Evolutionary conservation across 345 rosid genomes (phyloP).

Genomic region (Atalantia buxifolia): DNA sequence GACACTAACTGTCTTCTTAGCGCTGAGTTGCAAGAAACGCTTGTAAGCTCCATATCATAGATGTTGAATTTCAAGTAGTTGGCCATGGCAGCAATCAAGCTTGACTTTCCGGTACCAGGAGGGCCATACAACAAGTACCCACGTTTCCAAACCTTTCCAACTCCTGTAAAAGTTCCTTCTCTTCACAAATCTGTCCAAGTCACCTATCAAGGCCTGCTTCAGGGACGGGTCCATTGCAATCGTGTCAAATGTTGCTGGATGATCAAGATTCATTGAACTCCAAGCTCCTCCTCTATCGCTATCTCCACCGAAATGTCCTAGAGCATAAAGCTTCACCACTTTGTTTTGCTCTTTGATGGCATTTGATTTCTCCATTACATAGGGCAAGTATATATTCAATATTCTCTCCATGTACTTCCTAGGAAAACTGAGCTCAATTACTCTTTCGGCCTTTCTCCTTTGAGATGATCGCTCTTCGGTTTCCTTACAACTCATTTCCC

Average conservation of each 20-base stretch:
- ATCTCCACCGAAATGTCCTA: slow-evolving; percentile 5
- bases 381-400: slow-evolving; percentile 3
- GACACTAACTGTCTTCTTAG: slow-evolving; percentile 13
- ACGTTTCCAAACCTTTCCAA: slow-evolving; percentile 27
- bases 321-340: slow-evolving; percentile 19
- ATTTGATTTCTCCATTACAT: slow-evolving; percentile 18
- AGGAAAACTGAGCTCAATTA: slow-evolving; percentile 16
- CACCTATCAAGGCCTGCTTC: slow-evolving; percentile 24
- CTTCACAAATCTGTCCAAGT: slow-evolving; percentile 27
- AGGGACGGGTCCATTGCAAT: slow-evolving; percentile 22
- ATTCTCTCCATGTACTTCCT: slow-evolving; percentile 19
- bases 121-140: slow-evolving; percentile 28
- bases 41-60: slow-evolving; percentile 19
- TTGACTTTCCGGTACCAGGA: slow-evolving; percentile 26
- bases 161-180: slow-evolving; percentile 15
- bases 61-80: slow-evolving; percentile 20
- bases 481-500: slow-evolving; percentile 18
- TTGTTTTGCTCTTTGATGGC: slow-evolving; percentile 10
- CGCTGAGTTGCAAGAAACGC: not conserved
- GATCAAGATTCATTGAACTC: slow-evolving; percentile 24
- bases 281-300: not conserved
- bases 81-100: slow-evolving; percentile 30
- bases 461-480: not conserved
- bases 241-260: slow-evolving; percentile 30
- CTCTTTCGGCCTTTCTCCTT: not conserved